Evolutionary conservation across 2,329 filamentous ascomycete species (phyloP), one percentile per base, ranked within the genome.

Genomic region (Aspergillus sp.): DNA sequence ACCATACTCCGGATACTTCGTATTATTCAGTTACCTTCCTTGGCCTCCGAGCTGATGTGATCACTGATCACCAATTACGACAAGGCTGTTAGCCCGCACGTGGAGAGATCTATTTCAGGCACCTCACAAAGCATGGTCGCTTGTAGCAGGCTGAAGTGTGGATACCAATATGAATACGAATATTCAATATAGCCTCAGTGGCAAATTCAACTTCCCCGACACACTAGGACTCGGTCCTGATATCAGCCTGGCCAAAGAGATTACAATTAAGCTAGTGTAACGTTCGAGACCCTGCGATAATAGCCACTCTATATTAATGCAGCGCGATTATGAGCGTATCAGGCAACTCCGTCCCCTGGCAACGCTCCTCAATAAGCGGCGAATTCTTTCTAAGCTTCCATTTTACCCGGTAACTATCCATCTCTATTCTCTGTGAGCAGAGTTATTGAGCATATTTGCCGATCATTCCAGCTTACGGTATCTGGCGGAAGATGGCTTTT

Each of bases 261-360:
- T 27, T 19, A 23, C 35, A 47, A 44, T 33, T 15, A 48, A 48
- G n/a, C 41, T 54, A 48, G 52, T 54, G 52, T 54, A 54, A 48
- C 44, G 44, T 15, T 31, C 44, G 23, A 54, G 52, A 33, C 43
- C 52, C 43, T 40, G n/a, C 23, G 21, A 44, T 44, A 39, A 21
- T 44, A 31, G 35, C 52, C 43, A 25, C 35, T 41, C 19, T 33
- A 40, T 53, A 46, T 15, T 4, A 19, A 43, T 41, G 43, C 39
- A 11, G 21, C 45, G 31, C 45, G 25, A 48, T n/a, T 19, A 48
- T 35, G n/a, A 48, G 23, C 45, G 8, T n/a, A n/a, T 48, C 11
- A 37, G 27, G 9, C 27, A 37, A 46, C 40, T 44, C 50, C 50
- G 50, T 19, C 27, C 50, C 40, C 17, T 43, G 40, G 44, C 5